phyloP scores from a whole-genome alignment of 495 filamentous ascomycete genomes.

The Neurospora pannonica region DNA sequence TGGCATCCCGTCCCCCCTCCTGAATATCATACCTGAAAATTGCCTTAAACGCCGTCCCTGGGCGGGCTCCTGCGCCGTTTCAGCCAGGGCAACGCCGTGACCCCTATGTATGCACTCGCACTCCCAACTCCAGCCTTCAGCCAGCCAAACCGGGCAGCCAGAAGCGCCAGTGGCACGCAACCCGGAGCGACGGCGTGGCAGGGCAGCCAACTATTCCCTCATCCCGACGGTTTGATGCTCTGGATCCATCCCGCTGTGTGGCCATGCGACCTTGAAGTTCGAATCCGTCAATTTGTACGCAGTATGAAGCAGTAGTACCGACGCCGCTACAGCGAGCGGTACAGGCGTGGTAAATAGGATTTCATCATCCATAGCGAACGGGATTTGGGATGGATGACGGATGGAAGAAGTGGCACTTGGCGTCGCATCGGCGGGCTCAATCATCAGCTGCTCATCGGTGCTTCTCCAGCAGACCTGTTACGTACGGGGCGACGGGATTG shows the following conservation, averaged over 20 bases:
- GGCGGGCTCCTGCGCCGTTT: background rate
- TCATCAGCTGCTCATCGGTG: background rate
- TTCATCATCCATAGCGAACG: background rate
- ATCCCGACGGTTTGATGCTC: background rate
- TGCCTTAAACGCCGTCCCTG: background rate
- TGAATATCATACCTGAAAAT: background rate
- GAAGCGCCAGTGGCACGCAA: background rate
- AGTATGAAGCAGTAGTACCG: background rate
- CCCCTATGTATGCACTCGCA: background rate
- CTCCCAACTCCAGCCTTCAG: background rate
- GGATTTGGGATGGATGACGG: background rate
- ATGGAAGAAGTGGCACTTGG: background rate
- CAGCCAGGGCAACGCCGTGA: background rate
- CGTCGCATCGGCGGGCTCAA: background rate
- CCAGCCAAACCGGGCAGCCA: background rate
- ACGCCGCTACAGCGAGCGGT: background rate
- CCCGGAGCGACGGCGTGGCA: background rate
- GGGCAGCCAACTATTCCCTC: background rate
- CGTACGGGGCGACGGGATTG: background rate
- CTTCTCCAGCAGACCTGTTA: background rate
- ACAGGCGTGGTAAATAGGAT: background rate
- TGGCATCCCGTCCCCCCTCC: background rate
- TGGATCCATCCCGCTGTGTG: background rate
- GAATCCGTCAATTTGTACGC: background rate
- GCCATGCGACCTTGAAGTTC: background rate